phyloP scores from a whole-genome alignment of 768 basidiomycete genomes.

The Pleurotus platypus region DNA sequence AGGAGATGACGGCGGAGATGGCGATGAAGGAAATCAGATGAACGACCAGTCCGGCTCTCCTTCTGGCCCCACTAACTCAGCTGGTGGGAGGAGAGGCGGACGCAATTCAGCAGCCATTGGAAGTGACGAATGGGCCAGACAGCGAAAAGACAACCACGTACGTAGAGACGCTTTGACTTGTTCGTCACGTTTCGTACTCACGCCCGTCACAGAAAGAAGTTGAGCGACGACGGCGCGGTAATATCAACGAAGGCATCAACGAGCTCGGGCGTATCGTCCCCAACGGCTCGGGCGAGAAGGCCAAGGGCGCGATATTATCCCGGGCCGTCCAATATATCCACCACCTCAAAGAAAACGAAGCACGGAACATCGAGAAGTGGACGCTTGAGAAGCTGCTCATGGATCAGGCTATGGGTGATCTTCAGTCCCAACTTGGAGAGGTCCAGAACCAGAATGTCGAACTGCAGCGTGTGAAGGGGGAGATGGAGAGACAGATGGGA shows the following conservation, averaged over 20 bases:
- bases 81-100: constrained; percentile 45
- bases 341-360: constrained; percentile 87
- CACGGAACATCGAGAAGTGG: constrained; percentile 90
- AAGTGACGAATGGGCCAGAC: constrained; percentile 75
- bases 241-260: constrained; percentile 96
- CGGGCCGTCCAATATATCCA: constrained; percentile 91
- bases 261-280: constrained; percentile 88
- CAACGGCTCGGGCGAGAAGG: constrained; percentile 80
- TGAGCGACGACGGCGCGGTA: constrained; percentile 89
- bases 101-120: constrained; percentile 56
- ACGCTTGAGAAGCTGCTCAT: constrained; percentile 88
- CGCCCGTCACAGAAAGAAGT: constrained; percentile 84
- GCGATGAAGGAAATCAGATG: constrained; percentile 21
- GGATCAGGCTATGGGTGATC: constrained; percentile 89
- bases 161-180: constrained; percentile 18
- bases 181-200: not conserved
- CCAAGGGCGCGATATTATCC: constrained; percentile 85
- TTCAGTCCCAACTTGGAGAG: constrained; percentile 82
- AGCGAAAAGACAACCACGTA: constrained; percentile 82
- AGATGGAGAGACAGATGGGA: constrained; percentile 50
- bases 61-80: constrained; percentile 20
- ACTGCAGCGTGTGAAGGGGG: constrained; percentile 76
- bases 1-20: constrained; percentile 22
- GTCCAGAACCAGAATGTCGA: constrained; percentile 41
- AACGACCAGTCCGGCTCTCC: constrained; percentile 15